A percentile compares a stretch with the other conserved stretches of the same genome.
These are phyloP conservation scores for Citeromyces matritensis DNA, from an alignment of 805 yeast species.

Conservation along the genomic window DNA sequence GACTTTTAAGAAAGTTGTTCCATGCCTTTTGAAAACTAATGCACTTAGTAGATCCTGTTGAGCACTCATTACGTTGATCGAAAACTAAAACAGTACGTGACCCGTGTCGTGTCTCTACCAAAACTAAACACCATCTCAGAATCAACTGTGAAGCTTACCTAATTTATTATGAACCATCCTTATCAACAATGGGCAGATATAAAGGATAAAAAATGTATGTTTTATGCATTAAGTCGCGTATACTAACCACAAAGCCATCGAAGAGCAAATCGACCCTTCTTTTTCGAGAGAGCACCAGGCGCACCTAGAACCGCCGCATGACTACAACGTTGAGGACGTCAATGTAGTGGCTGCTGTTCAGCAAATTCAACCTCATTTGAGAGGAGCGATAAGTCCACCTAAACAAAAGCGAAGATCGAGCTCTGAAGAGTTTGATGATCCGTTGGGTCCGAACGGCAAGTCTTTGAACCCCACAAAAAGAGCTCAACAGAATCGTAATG, in stretches of 20 bases:
- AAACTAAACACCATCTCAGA: too few species aligned
- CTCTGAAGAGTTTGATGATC: neutral
- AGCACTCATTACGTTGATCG: too few species aligned
- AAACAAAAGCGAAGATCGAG: neutral
- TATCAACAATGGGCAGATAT: too few species aligned
- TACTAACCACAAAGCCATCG: neutral
- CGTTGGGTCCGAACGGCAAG: slow-evolving; percentile 1
- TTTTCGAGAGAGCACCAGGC: neutral
- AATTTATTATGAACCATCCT: too few species aligned
- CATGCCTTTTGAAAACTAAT: too few species aligned
- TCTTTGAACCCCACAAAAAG: slow-evolving; percentile 52
- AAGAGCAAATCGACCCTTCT: slow-evolving; percentile 1
- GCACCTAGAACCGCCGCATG: neutral
- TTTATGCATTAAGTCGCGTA: too few species aligned
- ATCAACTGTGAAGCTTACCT: too few species aligned
- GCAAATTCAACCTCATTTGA: neutral
- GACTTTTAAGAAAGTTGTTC: too few species aligned
- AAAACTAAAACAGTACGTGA: too few species aligned
- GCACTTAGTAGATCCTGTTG: too few species aligned
- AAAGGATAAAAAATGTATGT: too few species aligned
- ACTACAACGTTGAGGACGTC: slow-evolving; percentile 1
- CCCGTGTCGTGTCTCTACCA: too few species aligned
- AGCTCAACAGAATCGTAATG: slow-evolving; percentile 84
- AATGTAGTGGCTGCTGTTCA: slow-evolving; percentile 1
- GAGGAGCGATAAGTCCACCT: neutral